Evolutionary conservation across 163 green algal species (phyloP), one percentile per base, ranked within the genome.

Genomic region (Chlorella variabilis): DNA sequence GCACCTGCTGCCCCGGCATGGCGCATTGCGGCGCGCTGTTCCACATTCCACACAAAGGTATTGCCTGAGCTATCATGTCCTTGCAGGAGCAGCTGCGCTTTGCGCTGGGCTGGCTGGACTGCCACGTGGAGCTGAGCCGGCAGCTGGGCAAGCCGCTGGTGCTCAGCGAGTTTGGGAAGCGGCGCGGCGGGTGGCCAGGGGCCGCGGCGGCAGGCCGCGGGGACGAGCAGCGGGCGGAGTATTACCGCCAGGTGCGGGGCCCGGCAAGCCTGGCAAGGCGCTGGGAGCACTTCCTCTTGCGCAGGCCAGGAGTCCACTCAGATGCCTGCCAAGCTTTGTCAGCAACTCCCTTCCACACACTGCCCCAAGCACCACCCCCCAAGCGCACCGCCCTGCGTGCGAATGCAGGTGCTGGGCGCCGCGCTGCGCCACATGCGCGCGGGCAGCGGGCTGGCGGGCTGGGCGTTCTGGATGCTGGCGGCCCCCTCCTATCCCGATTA

Each of bases 121-220:
- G 75, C 67, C 89, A 92, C 77, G 63, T 86, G 59, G 69, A 85
- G 38, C 41, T 81, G 3, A 80, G 65, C 48, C 42, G 62, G 23
- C 39, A 71, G n/a, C 54, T 92, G 27, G 25, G 76, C 27, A 92
- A 92, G 69, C 89, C 89, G 7, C 78, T 92, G 38, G 80, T 92
- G 49, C 48, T 92, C 3, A 68, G 54, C 23, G 89, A 92, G 49
- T 91, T 90, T 81, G 89, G 89, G 20, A 91, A 89, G 77, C 84
- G 83, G 71, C 38, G 54, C 23, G 3, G 45, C 17, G 2, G 18
- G n/a, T 2, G 21, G 20, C 17, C 2, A 6, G 42, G 4, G 69
- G 15, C 3, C 11, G 11, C 0, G 2, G 71, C 59, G 18, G 49
- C 23, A 27, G 49, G 62, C n/a, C n/a, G n/a, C n/a, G n/a, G n/a